Evolutionary conservation across 2,329 filamentous ascomycete genomes (phyloP), one percentile per base, ranked within the genome.

Genomic region (Sarocladiaceae sp.): DNA sequence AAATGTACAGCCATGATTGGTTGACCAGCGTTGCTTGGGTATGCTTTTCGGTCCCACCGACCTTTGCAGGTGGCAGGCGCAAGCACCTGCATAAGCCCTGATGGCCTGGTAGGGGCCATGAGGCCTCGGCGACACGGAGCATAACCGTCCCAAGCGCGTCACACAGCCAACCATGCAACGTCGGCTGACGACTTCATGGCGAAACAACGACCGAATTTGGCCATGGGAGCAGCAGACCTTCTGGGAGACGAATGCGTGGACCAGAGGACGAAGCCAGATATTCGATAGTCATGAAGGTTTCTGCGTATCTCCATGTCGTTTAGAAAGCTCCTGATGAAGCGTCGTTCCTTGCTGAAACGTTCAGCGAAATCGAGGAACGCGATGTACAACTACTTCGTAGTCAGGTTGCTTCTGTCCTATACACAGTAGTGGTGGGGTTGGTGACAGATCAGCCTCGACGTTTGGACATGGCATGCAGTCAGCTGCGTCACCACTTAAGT

Each of bases 1-100:
- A 40, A 23, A 23, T 7, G 11, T 22, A 15, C 17, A 6, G 17
- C 13, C 18, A 3, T 44, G 40, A 44, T 44, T 44, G 40, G 40
- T 44, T 44, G 13, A 20, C 40, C 3, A 23, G 6, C 5, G 11
- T n/a, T 23, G 23, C 28, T 44, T 37, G 20, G 40, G 40, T 15
- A 20, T 20, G 6, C 22, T 44, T n/a, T 44, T 44, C 23, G 40
- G 40, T 44, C 40, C 40, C 40, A 44, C 40, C 40, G 40, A 44
- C 15, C n/a, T 17, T n/a, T n/a, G n/a, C n/a, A n/a, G 40, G 40
- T 44, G 40, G 23, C 40, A 44, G 40, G 40, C 40, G 28, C 23
- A 44, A 25, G 40, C 40, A 44, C 40, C 28, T 44, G 40, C 40
- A 44, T 44, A 23, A 44, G 23, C 17, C 22, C 17, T 26, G 11